Conservation (phyloP, 495 filamentous ascomycete genomes). For the Tirmania nivea region DNA sequence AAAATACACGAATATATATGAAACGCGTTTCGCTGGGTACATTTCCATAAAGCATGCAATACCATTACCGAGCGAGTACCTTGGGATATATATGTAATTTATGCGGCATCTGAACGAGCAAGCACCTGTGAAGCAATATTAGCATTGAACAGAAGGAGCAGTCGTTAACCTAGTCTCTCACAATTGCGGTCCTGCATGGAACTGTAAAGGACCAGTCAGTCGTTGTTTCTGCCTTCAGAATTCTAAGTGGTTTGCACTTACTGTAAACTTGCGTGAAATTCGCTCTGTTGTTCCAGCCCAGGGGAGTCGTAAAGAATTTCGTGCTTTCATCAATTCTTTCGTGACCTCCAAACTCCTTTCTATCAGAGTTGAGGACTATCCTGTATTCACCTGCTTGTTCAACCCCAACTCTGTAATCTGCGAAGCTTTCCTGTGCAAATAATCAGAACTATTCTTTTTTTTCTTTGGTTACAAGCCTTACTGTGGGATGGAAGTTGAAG, state of each 20-base stretch:
- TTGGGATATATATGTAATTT: too few relatives aligned
- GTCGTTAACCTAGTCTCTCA: too few relatives aligned
- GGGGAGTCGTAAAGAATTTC: slow-evolving; percentile 71
- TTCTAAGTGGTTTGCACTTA: slow-evolving; percentile 16
- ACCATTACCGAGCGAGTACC: too few relatives aligned
- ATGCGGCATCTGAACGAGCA: too few relatives aligned
- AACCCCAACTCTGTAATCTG: slow-evolving; percentile 81
- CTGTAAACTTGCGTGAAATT: slow-evolving; percentile 85
- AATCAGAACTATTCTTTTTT: background rate
- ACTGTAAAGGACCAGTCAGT: too few relatives aligned
- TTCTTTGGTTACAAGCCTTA: slow-evolving; percentile 1
- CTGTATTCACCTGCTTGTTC: slow-evolving; percentile 68
- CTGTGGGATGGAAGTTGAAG: slow-evolving; percentile 85
- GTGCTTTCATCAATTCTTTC: slow-evolving; percentile 53
- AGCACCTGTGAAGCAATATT: too few relatives aligned
- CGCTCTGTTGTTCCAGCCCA: slow-evolving; percentile 67
- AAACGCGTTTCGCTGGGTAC: too few relatives aligned
- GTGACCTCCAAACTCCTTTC: slow-evolving; percentile 55
- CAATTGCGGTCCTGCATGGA: too few relatives aligned
- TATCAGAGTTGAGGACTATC: slow-evolving; percentile 69
- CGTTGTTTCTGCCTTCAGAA: slow-evolving; percentile 18
- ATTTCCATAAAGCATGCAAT: too few relatives aligned
- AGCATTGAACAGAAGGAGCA: too few relatives aligned
- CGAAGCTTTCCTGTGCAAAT: slow-evolving; percentile 38
- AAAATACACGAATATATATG: too few relatives aligned